Evolutionary conservation across 805 yeast species (phyloP).

Genomic region (Saccharomycopsis sp.): DNA sequence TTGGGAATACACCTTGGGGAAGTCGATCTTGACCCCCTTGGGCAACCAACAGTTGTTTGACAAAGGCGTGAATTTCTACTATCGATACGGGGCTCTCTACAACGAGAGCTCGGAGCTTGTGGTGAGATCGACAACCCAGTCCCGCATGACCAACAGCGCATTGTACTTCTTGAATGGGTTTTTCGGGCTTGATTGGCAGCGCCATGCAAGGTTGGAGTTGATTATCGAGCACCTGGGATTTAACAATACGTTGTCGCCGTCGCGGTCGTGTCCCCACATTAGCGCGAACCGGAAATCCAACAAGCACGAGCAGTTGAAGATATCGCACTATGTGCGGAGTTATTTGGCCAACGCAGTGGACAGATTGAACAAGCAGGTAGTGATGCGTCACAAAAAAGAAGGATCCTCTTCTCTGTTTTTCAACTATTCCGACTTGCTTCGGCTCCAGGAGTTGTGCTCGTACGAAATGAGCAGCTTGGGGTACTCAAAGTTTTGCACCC

Average conservation of each 20-base stretch:
- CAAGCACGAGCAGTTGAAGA: background rate
- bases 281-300: background rate
- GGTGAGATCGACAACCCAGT: conserved; percentile 33
- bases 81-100: conserved; percentile 21
- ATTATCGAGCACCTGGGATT: conserved; percentile 20
- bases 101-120: conserved; percentile 10
- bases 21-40: conserved; percentile 15
- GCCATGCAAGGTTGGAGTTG: conserved; percentile 21
- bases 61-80: conserved; percentile 19
- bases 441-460: conserved; percentile 59
- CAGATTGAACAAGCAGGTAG: conserved; percentile 4
- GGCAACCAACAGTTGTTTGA: conserved; percentile 22
- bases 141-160: conserved; percentile 40
- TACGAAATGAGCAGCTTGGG: conserved; percentile 61
- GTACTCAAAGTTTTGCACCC: conserved; percentile 52
- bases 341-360: conserved; percentile 6
- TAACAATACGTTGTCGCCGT: conserved; percentile 21
- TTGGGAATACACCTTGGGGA: conserved; percentile 24
- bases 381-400: background rate
- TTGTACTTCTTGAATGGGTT: conserved; percentile 40
- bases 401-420: background rate
- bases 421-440: conserved; percentile 35
- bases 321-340: conserved; percentile 1
- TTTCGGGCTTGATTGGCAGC: conserved; percentile 29
- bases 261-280: conserved; percentile 13